Conservation (phyloP, 176 grass and related monocot genomes). For the Triticum turgidum region DNA sequence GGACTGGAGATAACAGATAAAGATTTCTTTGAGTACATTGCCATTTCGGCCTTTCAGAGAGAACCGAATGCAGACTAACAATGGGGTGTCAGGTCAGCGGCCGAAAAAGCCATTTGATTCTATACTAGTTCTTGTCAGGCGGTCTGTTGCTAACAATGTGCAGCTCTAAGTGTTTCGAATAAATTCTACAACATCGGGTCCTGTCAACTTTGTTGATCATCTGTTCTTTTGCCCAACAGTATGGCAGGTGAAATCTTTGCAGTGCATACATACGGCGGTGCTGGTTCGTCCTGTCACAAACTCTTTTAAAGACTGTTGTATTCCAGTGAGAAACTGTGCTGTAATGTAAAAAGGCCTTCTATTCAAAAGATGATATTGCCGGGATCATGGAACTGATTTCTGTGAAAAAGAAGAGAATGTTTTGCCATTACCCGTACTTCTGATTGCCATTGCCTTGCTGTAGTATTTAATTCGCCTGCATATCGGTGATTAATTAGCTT, state of each 20-base stretch:
- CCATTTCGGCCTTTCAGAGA: not conserved
- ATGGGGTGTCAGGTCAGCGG: not conserved
- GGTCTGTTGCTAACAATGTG: not conserved
- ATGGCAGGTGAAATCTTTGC: not conserved
- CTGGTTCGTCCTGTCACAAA: not conserved
- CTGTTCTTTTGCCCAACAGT: not conserved
- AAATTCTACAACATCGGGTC: not conserved
- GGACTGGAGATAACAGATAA: not conserved
- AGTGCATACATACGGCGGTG: not conserved
- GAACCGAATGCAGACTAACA: not conserved
- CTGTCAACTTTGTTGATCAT: not conserved
- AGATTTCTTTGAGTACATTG: not conserved
- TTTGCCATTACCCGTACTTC: not conserved
- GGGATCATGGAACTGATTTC: not conserved
- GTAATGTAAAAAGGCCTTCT: not conserved
- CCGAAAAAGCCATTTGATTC: not conserved
- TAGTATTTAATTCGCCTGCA: not conserved
- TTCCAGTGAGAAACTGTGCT: not conserved
- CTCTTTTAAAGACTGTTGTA: not conserved
- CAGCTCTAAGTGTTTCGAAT: not conserved
- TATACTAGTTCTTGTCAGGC: not conserved
- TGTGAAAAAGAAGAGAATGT: not conserved
- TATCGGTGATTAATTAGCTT: not conserved
- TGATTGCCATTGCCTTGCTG: not conserved
- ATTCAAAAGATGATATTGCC: not conserved